Evolutionary conservation across 2,329 filamentous ascomycete species (phyloP), one percentile per base, ranked within the genome.

Genomic region (Penicillium sp.): DNA sequence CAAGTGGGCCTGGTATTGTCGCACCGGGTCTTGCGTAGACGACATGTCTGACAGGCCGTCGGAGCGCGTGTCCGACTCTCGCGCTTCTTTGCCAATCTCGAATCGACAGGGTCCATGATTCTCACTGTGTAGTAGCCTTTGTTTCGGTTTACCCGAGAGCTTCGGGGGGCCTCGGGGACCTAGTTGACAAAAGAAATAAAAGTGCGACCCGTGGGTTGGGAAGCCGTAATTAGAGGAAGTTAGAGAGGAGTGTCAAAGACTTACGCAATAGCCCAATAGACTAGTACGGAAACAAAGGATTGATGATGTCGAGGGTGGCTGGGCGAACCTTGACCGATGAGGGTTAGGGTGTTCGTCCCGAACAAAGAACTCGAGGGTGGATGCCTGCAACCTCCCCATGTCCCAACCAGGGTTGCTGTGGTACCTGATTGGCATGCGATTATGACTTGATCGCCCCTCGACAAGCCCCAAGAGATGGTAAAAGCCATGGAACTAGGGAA

Each of bases 1-100:
- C 64, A 67, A 43, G 55, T 50, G 19, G 64, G 64, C 44, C 64
- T 63, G 19, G 33, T 21, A 57, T 67, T 67, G 59, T 67, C 62
- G 51, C 64, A 67, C 58, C 64, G 63, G 48, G 64, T 66, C 50
- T 67, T 67, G 50, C 64, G 64, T 39, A 64, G 41, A 44, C 64
- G 63, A 51, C 64, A 67, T 24, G 62, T 66, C 49, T 67, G 63
- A 60, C 64, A 67, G 39, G 64, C 64, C 26, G 64, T 67, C 26
- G 63, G 63, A n/a, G 64, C 64, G 48, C 64, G 63, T 45, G 63
- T 67, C 22, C 63, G 64, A 53, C 60, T 62, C 26, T 67, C 64
- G 21, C 64, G 63, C 58, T 61, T 67, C 53, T 55, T 64, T 48
- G 46, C 7, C 31, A 60, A 41, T 51, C 50, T 62, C 19, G 55